Conservation (phyloP, 495 filamentous ascomycete genomes). For the Sabuloglossum arenarium region DNA sequence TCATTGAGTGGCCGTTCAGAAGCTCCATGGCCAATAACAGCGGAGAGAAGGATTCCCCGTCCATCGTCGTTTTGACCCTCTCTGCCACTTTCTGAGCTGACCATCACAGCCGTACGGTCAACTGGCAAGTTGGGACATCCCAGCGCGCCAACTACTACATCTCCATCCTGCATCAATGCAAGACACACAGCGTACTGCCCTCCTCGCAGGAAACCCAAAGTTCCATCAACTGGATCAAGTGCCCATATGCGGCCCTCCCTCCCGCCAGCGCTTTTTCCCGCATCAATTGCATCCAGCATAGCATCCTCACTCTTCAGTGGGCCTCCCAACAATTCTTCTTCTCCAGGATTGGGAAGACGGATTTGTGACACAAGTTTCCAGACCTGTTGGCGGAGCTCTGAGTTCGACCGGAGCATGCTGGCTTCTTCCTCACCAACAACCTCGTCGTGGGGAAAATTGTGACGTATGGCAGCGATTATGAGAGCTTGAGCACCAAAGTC, state of each 20-base stretch:
- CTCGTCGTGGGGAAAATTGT: constrained; percentile 76
- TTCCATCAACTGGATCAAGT: constrained; percentile 93
- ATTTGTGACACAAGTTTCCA: constrained; percentile 62
- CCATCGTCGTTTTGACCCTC: constrained; percentile 43
- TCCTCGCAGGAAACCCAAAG: constrained; percentile 90
- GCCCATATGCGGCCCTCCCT: constrained; percentile 77
- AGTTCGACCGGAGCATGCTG: constrained; percentile 46
- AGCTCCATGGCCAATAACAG: constrained; percentile 55
- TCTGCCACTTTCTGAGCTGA: constrained; percentile 43
- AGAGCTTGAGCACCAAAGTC: constrained; percentile 96
- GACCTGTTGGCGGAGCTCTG: constrained; percentile 43
- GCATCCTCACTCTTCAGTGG: constrained; percentile 41
- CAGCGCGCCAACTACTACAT: constrained; percentile 83
- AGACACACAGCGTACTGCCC: constrained; percentile 95
- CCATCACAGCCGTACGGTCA: constrained; percentile 39
- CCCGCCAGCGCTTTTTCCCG: constrained; percentile 63
- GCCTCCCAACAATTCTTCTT: constrained; percentile 52
- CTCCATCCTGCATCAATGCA: constrained; percentile 77
- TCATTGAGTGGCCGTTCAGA: constrained; percentile 45
- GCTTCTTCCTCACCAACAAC: constrained; percentile 94
- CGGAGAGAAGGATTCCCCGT: constrained; percentile 70
- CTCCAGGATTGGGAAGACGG: constrained; percentile 43
- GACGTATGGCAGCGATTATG: constrained; percentile 72
- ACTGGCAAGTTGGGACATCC: constrained; percentile 89
- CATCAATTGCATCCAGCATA: constrained; percentile 76